phyloP scores from a whole-genome alignment of 1,284 basidiomycete species.

The Ustilago lituana region DNA sequence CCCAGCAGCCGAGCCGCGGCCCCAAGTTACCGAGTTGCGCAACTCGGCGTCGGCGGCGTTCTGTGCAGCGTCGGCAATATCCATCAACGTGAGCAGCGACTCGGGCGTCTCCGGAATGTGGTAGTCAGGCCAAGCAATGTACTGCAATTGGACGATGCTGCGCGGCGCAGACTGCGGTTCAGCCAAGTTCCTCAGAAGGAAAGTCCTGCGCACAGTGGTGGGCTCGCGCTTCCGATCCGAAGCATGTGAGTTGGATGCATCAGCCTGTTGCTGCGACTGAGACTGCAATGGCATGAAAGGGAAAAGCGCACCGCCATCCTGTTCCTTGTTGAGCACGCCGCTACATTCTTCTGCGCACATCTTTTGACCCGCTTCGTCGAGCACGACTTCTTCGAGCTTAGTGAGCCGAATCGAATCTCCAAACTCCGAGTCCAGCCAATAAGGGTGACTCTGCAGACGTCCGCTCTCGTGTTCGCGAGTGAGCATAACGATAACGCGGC shows the following conservation, averaged over 20 bases:
- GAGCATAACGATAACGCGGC: constrained; percentile 76
- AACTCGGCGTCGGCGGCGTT: constrained; percentile 43
- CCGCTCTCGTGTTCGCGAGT: constrained; percentile 90
- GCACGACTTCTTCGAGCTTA: constrained; percentile 52
- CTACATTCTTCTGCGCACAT: constrained; percentile 34
- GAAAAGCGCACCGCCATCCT: constrained; percentile 46
- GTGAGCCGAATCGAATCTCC: constrained; percentile 70
- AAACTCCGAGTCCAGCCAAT: constrained; percentile 81
- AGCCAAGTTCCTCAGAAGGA: constrained; percentile 39
- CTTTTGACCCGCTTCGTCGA: constrained; percentile 32
- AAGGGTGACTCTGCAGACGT: constrained; percentile 87
- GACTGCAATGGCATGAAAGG: constrained; percentile 33
- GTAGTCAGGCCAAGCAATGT: constrained; percentile 66
- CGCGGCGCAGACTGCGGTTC: constrained; percentile 34
- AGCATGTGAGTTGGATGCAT: neutral
- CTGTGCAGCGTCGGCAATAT: constrained; percentile 50
- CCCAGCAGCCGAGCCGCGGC: constrained; percentile 18
- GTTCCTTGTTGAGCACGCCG: constrained; percentile 7
- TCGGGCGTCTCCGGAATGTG: constrained; percentile 59
- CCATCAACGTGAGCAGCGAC: constrained; percentile 54
- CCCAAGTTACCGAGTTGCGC: neutral
- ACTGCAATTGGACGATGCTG: constrained; percentile 59
- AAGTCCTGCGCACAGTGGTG: constrained; percentile 50
- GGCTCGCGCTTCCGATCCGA: constrained; percentile 12
- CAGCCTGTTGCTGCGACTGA: constrained; percentile 6